Base-by-base conservation (phyloP, 2,329 filamentous ascomycete genomes). In the Fusarium pseudoanthophilum region DNA sequence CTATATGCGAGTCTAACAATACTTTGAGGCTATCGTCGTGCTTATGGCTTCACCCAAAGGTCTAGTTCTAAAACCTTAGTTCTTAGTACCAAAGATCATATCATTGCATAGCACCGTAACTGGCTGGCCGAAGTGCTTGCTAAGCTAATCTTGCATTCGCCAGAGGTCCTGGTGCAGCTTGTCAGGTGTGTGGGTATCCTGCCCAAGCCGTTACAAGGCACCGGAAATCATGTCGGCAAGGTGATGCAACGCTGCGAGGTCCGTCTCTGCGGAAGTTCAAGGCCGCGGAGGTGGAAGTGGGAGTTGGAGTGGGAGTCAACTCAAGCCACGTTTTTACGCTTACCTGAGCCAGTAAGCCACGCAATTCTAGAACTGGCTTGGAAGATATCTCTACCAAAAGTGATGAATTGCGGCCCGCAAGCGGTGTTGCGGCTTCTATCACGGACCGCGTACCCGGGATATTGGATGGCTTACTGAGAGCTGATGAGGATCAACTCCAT, bases 381-480 rank as follows among this genome's bases (percentile, higher is more conserved):
- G 36, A 60, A 39, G 26, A 24, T 16, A n/a, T 24, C 37, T 56
- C 32, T 1, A n/a, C 48, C 36, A 55, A 10, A 55, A 42, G 16
- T 16, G 37, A 26, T 40, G 36, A n/a, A 28, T n/a, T 21, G 48
- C 48, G 58, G 34, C 36, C 58, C 36, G 36, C 57, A 40, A 30
- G 49, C 36, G 36, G 48, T 55, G 26, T 55, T 55, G 57, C 21
- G 58, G 26, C 36, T 28, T 59, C 42, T 28, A 36, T 24, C 18
- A 53, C 48, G 58, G 58, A 34, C 48, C 28, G 26, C 18, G 48
- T 55, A 56, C 48, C 58, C 58, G 48, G 32, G 36, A 40, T 28
- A 58, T 49, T 34, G 40, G 36, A 60, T 56, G 58, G 58, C 58
- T 60, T 60, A 55, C 36, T 56, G 43, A 60, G n/a, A 55, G 46